phyloP scores from a whole-genome alignment of 192 early-diverging fungal genomes.

The Coemansia sp. region DNA sequence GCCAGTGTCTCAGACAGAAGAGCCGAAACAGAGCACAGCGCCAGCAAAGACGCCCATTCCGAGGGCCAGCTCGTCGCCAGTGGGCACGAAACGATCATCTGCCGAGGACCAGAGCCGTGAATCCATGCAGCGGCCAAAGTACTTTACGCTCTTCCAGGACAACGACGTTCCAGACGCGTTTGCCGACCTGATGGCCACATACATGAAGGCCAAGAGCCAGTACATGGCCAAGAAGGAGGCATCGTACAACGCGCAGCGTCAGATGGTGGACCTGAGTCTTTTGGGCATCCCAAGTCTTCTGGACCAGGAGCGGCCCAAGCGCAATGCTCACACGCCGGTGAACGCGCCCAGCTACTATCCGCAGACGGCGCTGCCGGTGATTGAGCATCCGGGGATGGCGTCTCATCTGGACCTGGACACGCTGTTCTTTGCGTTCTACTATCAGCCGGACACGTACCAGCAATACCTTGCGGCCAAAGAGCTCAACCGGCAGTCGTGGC shows the following conservation, averaged over 20 bases:
- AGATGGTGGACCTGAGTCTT: conserved; percentile 84
- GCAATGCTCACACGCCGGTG: conserved; percentile 26
- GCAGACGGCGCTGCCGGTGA: conserved; percentile 75
- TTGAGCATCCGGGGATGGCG: conserved; percentile 82
- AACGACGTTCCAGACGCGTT: conserved; percentile 63
- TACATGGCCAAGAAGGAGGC: conserved; percentile 31
- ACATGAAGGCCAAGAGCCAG: conserved; percentile 65
- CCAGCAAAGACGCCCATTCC: background rate
- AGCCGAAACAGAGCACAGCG: background rate
- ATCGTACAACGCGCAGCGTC: conserved; percentile 43
- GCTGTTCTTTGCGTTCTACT: conserved; percentile 98
- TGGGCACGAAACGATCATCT: conserved; percentile 40
- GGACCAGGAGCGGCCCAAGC: conserved; percentile 80
- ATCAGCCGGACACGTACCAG: conserved; percentile 93
- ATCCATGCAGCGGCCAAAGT: conserved; percentile 51
- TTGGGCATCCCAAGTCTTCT: conserved; percentile 76
- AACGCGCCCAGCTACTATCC: conserved; percentile 92
- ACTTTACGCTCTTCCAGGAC: conserved; percentile 50
- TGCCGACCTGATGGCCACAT: conserved; percentile 66
- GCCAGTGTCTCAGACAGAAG: background rate
- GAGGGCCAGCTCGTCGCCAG: conserved; percentile 40
- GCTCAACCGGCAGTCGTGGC: conserved; percentile 95
- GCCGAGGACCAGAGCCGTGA: conserved; percentile 28
- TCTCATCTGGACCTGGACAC: conserved; percentile 93
- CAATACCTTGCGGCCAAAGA: conserved; percentile 96